Base-by-base conservation (phyloP, 2,329 filamentous ascomycete species). In the Fusarium marasasianum region DNA sequence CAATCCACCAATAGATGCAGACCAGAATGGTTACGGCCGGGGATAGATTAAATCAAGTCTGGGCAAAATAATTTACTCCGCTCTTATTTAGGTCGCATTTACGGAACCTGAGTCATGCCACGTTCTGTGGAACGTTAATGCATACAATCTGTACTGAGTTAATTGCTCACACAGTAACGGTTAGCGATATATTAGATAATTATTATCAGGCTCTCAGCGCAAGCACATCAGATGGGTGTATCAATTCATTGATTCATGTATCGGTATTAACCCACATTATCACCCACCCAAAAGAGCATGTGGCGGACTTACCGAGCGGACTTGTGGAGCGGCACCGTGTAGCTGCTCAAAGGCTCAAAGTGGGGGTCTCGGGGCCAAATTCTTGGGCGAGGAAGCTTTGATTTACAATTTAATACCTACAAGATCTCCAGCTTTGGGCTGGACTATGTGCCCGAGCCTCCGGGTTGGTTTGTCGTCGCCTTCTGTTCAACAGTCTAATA, bases 371-470 rank as follows among this genome's bases (percentile, higher is more conserved):
- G 10, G n/a, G 15, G 15, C 15, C 15, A 18, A 12, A 3, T 1
- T 13, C 2, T 12, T 2, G 10, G n/a, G 12, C 10, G 1, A 18
- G 15, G 5, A 17, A 24, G 15, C 5, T 10, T 44, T 8, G 0
- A 24, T 11, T 2, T 18, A 4, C 2, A 1, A 8, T 18, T 24
- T 11, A 4, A 18, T 44, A 0, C 15, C n/a, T 44, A 18, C 5
- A 5, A 24, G 0, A 44, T 24, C 41, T 8, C 10, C 1, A 44
- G 10, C n/a, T 44, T 44, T 6, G 15, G 43, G 10, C 7, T 44
- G 5, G 15, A 8, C 1, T 24, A 8, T 12, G 0, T 24, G 0
- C 10, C n/a, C 7, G n/a, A 24, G n/a, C 1, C n/a, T 9, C n/a
- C 43, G 7, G 5, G 6, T 8, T 44, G 17, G 4, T 13, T 44